These are phyloP conservation scores for Yarrowia divulgata DNA, from an alignment of 805 yeast genomes.

Conservation along the genomic window DNA sequence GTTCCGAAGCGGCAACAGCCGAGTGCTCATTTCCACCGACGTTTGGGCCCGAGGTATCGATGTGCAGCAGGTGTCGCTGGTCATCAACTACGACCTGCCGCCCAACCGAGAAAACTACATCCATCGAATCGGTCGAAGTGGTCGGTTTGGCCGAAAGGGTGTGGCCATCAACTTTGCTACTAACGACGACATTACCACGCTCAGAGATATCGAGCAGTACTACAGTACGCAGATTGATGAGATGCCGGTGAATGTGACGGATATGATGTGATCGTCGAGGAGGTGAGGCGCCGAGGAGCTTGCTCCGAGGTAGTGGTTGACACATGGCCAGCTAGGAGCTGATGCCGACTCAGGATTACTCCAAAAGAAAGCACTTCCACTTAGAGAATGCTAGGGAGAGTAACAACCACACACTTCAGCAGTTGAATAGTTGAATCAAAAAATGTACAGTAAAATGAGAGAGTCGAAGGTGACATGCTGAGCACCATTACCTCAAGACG, in stretches of 20 bases:
- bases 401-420: not conserved
- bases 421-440: not conserved
- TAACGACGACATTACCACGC: slow-evolving; percentile 70
- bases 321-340: no score
- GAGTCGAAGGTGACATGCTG: no score
- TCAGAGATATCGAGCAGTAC: slow-evolving; percentile 87
- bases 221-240: slow-evolving; percentile 90
- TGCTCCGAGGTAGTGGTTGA: not conserved
- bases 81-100: slow-evolving; percentile 93
- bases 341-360: no score
- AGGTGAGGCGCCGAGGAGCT: not conserved
- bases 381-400: no score
- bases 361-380: no score
- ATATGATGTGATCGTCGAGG: slow-evolving; percentile 46
- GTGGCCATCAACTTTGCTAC: slow-evolving; percentile 95
- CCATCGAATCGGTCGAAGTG: slow-evolving; percentile 98
- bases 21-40: slow-evolving; percentile 92
- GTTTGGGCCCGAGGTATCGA: slow-evolving; percentile 98
- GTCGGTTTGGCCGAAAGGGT: slow-evolving; percentile 99
- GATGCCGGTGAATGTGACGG: slow-evolving; percentile 72
- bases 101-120: slow-evolving; percentile 90
- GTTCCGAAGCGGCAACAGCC: slow-evolving; percentile 91
- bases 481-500: no score
- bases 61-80: slow-evolving; percentile 95
- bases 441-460: slow-evolving; percentile 6